These are phyloP conservation scores for Silene latifolia DNA, from an alignment of 148 eudicot species.

Conservation along the genomic window DNA sequence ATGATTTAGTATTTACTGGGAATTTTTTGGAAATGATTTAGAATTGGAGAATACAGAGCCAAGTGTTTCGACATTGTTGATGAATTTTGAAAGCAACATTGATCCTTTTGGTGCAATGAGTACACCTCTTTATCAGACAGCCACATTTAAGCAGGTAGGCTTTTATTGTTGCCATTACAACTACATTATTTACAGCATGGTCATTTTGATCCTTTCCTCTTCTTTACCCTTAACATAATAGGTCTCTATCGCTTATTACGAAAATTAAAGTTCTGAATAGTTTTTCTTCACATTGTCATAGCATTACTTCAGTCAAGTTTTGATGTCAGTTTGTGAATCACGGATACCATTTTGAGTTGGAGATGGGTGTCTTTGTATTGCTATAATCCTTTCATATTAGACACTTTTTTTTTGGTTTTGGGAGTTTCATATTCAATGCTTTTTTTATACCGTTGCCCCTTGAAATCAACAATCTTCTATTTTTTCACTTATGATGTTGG, in stretches of 20 bases:
- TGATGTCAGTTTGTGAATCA: not conserved
- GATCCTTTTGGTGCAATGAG: slow-evolving; percentile 90
- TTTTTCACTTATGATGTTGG: too few species aligned
- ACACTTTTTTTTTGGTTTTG: too few species aligned
- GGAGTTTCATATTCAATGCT: too few species aligned
- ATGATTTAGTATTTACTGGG: not conserved
- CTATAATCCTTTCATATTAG: not conserved
- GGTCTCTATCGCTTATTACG: not conserved
- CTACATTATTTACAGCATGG: not conserved
- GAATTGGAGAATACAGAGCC: slow-evolving; percentile 50
- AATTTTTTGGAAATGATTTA: slow-evolving; percentile 11
- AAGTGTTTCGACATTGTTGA: slow-evolving; percentile 74
- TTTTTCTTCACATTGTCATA: not conserved
- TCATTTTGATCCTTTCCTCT: too few species aligned
- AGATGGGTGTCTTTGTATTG: not conserved
- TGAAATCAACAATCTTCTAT: too few species aligned
- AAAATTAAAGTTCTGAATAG: not conserved
- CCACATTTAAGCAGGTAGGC: slow-evolving; percentile 91
- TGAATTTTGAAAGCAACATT: slow-evolving; percentile 73
- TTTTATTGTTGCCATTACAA: not conserved
- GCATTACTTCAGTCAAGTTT: not conserved
- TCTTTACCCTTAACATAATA: not conserved
- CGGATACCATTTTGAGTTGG: not conserved
- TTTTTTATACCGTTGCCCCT: too few species aligned
- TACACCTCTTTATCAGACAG: slow-evolving; percentile 88